Percentiles rank a stretch among this genome's conserved stretches.
Conservation (phyloP, 331 rosid genomes). For the Rosa hybrid region DNA sequence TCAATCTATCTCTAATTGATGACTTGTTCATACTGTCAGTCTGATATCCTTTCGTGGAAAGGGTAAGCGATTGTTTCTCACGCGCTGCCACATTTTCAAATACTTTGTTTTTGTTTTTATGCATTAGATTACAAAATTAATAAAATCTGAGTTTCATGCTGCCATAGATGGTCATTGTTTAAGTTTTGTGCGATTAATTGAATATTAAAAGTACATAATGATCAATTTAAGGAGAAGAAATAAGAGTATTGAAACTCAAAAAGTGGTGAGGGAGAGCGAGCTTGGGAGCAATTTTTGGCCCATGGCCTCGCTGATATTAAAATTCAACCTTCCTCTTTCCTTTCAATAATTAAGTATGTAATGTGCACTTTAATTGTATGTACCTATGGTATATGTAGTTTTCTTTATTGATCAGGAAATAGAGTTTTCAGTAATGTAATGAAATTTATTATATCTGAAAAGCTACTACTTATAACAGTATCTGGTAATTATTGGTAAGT, state of each 20-base stretch:
- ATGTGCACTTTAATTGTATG: not conserved
- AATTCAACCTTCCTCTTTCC: too few relatives aligned
- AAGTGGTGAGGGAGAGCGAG: too few relatives aligned
- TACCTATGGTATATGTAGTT: not conserved
- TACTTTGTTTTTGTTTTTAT: not conserved
- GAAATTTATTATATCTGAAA: not conserved
- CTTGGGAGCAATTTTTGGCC: too few relatives aligned
- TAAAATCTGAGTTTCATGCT: not conserved
- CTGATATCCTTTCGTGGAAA: too few relatives aligned
- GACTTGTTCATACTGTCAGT: too few relatives aligned
- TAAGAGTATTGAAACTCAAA: too few relatives aligned
- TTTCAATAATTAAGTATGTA: not conserved
- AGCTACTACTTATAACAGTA: not conserved
- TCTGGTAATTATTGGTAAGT: not conserved
- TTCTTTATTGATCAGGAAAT: not conserved
- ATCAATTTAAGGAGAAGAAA: not conserved
- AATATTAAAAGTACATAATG: not conserved
- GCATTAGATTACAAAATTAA: not conserved
- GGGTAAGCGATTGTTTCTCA: not conserved
- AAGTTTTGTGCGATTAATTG: too few relatives aligned
- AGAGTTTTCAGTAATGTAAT: not conserved
- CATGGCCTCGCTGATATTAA: too few relatives aligned
- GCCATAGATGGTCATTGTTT: not conserved
- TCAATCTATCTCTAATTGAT: too few relatives aligned
- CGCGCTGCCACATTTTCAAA: not conserved